A percentile compares a stretch with the other conserved stretches of the same genome.
Conservation (phyloP, 2,329 filamentous ascomycete species). For the Arthrobotrys musiformis region DNA sequence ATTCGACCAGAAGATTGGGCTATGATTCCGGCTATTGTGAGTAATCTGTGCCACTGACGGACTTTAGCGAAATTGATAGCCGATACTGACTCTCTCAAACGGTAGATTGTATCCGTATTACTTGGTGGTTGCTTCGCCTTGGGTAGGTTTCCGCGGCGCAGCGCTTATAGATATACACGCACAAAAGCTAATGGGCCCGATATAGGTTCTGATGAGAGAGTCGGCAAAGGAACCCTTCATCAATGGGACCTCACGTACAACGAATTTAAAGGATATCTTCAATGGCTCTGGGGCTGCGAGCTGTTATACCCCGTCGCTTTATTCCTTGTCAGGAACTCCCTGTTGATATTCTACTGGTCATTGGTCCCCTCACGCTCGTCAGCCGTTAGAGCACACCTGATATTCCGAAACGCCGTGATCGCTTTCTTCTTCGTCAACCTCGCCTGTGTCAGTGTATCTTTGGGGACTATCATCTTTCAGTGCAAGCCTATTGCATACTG, state of each 20-base stretch:
- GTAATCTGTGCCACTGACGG: not conserved
- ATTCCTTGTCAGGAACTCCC: constrained; percentile 41
- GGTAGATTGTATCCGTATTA: constrained; percentile 31
- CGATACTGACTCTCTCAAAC: not conserved
- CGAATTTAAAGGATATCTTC: constrained; percentile 45
- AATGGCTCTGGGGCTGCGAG: constrained; percentile 50
- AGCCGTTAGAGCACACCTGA: constrained; percentile 35
- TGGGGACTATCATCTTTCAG: constrained; percentile 62
- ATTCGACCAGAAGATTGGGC: constrained; percentile 54
- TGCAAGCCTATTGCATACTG: constrained; percentile 63
- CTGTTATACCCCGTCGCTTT: constrained; percentile 39
- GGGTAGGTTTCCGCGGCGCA: not conserved
- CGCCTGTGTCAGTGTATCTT: constrained; percentile 40
- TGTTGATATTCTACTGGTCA: constrained; percentile 54
- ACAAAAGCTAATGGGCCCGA: not conserved
- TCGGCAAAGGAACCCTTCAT: constrained; percentile 50
- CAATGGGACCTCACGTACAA: constrained; percentile 49
- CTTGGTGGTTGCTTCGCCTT: constrained; percentile 43
- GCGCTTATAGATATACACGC: not conserved
- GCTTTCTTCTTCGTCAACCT: constrained; percentile 51
- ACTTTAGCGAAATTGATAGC: not conserved
- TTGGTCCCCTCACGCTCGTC: constrained; percentile 47
- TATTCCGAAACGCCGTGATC: constrained; percentile 49
- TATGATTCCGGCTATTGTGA: constrained; percentile 51
- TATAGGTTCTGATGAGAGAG: constrained; percentile 47